Base-by-base conservation (phyloP, 768 basidiomycete genomes). In the Cystoderma amianthinum region DNA sequence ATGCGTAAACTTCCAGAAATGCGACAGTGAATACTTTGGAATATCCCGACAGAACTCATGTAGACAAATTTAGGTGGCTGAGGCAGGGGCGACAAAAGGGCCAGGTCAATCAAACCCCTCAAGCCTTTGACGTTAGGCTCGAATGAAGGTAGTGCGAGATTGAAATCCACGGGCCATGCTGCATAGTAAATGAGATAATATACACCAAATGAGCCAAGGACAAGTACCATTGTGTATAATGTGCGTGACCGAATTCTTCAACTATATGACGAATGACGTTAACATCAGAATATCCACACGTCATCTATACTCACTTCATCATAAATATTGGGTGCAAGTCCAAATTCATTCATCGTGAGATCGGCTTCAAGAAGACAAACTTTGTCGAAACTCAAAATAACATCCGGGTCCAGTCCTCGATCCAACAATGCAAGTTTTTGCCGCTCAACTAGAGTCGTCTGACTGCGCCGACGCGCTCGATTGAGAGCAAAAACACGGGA, bases 91-190 rank as follows among this genome's bases (percentile, higher is more conserved):
- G 62, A 59, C 3, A 46, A 24, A 13, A 67, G 47, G 0, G 65
- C 53, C 11, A 69, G 48, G 46, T 69, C 59, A n/a, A 67, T 48
- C 10, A 69, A 40, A 11, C 44, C 20, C 0, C 63, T 58, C 5
- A 62, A 54, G 5, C 54, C 54, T 2, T 24, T 32, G 12, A 69
- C 41, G 16, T 51, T 39, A 1, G 61, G 58, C 37, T 63, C 59
- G 47, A 67, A 58, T 2, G 56, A 53, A 3, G 53, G 25, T 7
- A 69, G 44, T 1, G 58, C 36, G 2, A 59, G 32, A 36, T 61
- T 63, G 44, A 65, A 65, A 48, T 67, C 54, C 2, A 65, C 59
- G 4, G 48, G 49, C 64, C 63, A 69, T 7, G 62, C 67, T 64
- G 15, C 20, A 38, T 33, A 13, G 21, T 10, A 36, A 3, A 24